Percentiles rank a stretch among this genome's conserved stretches.
Conservation (phyloP, 2,329 filamentous ascomycete genomes). For the Botrytis byssoidea region DNA sequence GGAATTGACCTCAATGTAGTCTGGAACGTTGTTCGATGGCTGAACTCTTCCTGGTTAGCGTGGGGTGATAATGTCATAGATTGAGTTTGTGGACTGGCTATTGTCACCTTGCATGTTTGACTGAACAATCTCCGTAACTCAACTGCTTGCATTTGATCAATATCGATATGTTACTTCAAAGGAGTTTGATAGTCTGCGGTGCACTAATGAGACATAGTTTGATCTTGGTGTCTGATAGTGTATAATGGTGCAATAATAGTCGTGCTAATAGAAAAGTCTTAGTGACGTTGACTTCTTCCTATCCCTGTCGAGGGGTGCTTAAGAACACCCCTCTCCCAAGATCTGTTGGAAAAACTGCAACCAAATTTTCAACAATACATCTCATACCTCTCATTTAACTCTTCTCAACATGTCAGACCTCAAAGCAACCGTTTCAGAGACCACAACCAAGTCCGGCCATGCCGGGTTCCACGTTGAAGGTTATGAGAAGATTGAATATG, state of each 20-base stretch:
- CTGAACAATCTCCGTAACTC: slow-evolving; percentile 5
- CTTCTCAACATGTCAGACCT: slow-evolving; percentile 62
- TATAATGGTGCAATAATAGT: slow-evolving; percentile 11
- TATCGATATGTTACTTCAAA: slow-evolving; percentile 11
- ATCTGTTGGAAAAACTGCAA: not conserved
- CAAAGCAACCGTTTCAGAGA: slow-evolving; percentile 64
- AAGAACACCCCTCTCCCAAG: not conserved
- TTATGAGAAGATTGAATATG: slow-evolving; percentile 74
- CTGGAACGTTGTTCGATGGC: slow-evolving; percentile 4
- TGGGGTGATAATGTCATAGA: slow-evolving; percentile 14
- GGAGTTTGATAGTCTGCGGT: slow-evolving; percentile 4
- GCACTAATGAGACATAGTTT: slow-evolving; percentile 10
- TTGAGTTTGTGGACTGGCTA: not conserved
- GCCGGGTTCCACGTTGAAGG: slow-evolving; percentile 67
- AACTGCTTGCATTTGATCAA: slow-evolving; percentile 11
- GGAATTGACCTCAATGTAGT: not conserved
- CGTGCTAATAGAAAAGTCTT: slow-evolving; percentile 8
- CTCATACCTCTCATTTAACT: not conserved
- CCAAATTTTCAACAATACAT: not conserved
- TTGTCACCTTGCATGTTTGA: slow-evolving; percentile 9
- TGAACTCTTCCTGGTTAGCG: slow-evolving; percentile 2
- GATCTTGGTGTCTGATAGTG: slow-evolving; percentile 5
- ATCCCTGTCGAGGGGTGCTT: not conserved
- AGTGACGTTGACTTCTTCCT: not conserved
- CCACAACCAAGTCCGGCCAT: slow-evolving; percentile 43